phyloP scores from a whole-genome alignment of 164 flowering plant species.

The Pachysandra terminalis region DNA sequence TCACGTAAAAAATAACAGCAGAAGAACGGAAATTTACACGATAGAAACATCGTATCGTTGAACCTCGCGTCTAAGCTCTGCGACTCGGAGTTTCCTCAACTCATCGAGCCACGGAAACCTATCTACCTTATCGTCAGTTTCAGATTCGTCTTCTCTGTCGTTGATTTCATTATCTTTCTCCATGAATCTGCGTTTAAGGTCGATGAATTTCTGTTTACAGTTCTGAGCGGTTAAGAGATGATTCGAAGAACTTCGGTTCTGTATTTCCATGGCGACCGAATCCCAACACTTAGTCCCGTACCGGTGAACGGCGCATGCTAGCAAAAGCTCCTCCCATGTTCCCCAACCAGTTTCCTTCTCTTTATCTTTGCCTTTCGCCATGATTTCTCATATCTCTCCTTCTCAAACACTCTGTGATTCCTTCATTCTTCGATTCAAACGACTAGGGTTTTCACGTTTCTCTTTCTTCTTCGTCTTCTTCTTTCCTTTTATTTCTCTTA shows the following conservation, averaged over 20 bases:
- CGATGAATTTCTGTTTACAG: slow-evolving; percentile 53
- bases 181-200: slow-evolving; percentile 61
- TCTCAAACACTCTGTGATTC: slow-evolving; percentile 1
- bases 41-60: slow-evolving; percentile 75
- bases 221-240: slow-evolving; percentile 37
- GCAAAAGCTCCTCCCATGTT: slow-evolving; percentile 85
- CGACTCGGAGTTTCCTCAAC: slow-evolving; percentile 65
- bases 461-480: too few relatives aligned
- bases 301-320: slow-evolving; percentile 84
- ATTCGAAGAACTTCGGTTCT: slow-evolving; percentile 37
- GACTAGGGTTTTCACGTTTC: too few relatives aligned
- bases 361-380: slow-evolving; percentile 12
- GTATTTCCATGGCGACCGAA: slow-evolving; percentile 66
- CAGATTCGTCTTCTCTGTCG: slow-evolving; percentile 6
- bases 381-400: slow-evolving; percentile 14
- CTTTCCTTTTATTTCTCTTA: too few relatives aligned
- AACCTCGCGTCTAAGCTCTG: slow-evolving; percentile 68
- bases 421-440: background rate
- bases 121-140: slow-evolving; percentile 1
- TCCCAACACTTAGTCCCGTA: slow-evolving; percentile 77
- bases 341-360: slow-evolving; percentile 44
- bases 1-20: background rate
- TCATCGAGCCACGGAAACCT: slow-evolving; percentile 70
- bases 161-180: background rate
- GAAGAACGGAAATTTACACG: slow-evolving; percentile 41